Base-by-base conservation (phyloP, 495 filamentous ascomycete species). In the Annulohypoxylon maeteangense region DNA sequence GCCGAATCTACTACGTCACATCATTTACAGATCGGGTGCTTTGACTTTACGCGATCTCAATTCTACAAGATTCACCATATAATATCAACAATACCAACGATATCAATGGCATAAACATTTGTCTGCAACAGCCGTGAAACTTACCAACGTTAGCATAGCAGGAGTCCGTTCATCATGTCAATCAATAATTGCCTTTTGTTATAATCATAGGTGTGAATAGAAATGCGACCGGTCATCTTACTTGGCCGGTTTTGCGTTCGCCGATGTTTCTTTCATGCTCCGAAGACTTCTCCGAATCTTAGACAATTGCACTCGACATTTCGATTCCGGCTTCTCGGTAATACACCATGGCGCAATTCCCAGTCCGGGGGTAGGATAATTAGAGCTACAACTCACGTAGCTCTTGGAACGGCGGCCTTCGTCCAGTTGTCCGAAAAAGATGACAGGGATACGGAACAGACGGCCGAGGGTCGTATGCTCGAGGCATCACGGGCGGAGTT, bases 391-490 rank as follows among this genome's bases (percentile, higher is more conserved):
- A 78, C 75, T n/a, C 90, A 90, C 2, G 86, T 83, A 12, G 74
- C 76, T 29, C 71, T 86, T 20, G 81, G 80, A 2, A 78, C 83
- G 1, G 78, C 80, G 0, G 91, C 89, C 3, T 97, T 98, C 74
- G 84, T 97, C 36, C 81, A 87, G 66, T 75, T 97, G 23, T 88
- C 89, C 1, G 91, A 93, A 74, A 81, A 89, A 64, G 86, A 88
- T 27, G 84, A 90, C 74, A 80, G 74, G 40, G 83, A 86, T 18
- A 74, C 82, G 58, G 88, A 88, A 27, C 87, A 89, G 71, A 96
- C 93, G 3, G 84, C 86, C 32, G 94, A 98, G 80, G 85, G 86
- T 81, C 90, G 92, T 64, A 97, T 97, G 93, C 87, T 97, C 20
- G 87, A 93, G 74, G 88, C 85, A 4, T 97, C 94, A 31, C 83